Evolutionary conservation across 2,329 filamentous ascomycete species (phyloP).

Genomic region (Arthrobotrys musiformis): DNA sequence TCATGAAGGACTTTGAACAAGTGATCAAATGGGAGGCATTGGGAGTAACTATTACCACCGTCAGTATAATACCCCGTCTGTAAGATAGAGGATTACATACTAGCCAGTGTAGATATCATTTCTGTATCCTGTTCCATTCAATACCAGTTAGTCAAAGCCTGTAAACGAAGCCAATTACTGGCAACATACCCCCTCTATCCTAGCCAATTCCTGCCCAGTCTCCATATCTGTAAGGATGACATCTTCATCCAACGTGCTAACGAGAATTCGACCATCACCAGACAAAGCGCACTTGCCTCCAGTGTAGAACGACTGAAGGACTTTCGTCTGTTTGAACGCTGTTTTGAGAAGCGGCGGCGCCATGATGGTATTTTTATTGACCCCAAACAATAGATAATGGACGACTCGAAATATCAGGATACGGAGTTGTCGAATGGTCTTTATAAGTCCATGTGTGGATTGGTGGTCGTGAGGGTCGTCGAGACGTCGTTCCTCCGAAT

Average conservation of each 20-base stretch:
- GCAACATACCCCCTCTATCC: slow-evolving; percentile 79
- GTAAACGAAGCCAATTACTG: not conserved
- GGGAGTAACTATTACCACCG: slow-evolving; percentile 74
- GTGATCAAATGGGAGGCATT: slow-evolving; percentile 87
- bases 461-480: not conserved
- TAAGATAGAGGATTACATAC: slow-evolving; percentile 63
- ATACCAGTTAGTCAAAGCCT: slow-evolving; percentile 6
- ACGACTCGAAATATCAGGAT: not conserved
- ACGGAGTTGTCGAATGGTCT: not conserved
- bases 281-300: slow-evolving; percentile 88
- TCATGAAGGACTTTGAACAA: slow-evolving; percentile 93
- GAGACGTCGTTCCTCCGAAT: not conserved
- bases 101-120: slow-evolving; percentile 77
- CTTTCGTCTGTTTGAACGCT: slow-evolving; percentile 84
- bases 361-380: slow-evolving; percentile 18
- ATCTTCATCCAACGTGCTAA: slow-evolving; percentile 91
- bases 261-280: slow-evolving; percentile 81
- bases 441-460: not conserved
- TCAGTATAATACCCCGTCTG: slow-evolving; percentile 48
- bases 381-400: not conserved
- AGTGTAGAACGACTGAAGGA: slow-evolving; percentile 92
- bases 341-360: slow-evolving; percentile 74
- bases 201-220: slow-evolving; percentile 82
- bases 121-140: slow-evolving; percentile 74
- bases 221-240: slow-evolving; percentile 85